These are phyloP conservation scores for Lachnellula occidentalis DNA, from an alignment of 2,329 filamentous ascomycete genomes.

Conservation along the genomic window DNA sequence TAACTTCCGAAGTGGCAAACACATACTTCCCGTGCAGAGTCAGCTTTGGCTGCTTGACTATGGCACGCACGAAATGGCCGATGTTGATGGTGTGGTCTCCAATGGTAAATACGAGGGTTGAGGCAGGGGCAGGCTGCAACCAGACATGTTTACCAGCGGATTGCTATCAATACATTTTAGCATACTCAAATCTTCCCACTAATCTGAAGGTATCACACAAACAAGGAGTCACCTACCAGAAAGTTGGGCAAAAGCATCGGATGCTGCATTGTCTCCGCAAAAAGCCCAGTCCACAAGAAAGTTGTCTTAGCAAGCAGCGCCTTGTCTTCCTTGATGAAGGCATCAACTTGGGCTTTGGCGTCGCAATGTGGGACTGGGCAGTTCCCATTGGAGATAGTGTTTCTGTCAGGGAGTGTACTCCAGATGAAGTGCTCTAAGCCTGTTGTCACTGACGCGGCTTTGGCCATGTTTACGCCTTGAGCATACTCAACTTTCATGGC, in stretches of 20 bases:
- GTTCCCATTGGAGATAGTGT: constrained; percentile 32
- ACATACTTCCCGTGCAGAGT: constrained; percentile 25
- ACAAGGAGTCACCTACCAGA: no score
- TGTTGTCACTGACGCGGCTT: constrained; percentile 32
- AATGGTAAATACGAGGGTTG: constrained; percentile 25
- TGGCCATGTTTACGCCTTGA: constrained; percentile 42
- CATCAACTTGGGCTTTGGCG: constrained; percentile 32
- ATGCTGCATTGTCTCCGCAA: not conserved
- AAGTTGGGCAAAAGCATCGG: not conserved
- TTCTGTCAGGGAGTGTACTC: constrained; percentile 36
- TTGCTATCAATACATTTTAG: no score
- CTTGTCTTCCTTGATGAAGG: constrained; percentile 28
- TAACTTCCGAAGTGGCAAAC: constrained; percentile 19
- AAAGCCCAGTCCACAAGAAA: constrained; percentile 5
- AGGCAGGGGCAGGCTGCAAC: constrained; percentile 21
- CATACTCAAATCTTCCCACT: no score
- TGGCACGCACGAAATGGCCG: constrained; percentile 29
- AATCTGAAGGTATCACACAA: no score
- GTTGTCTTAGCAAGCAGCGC: constrained; percentile 4
- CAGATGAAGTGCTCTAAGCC: constrained; percentile 39
- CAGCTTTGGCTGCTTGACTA: constrained; percentile 28
- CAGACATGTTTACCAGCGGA: constrained; percentile 22
- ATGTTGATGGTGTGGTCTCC: constrained; percentile 29
- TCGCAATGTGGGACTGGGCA: constrained; percentile 32
- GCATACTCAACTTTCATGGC: constrained; percentile 35